Conservation (phyloP, 192 early-diverging fungal genomes). For the Oehlia diaphana region DNA sequence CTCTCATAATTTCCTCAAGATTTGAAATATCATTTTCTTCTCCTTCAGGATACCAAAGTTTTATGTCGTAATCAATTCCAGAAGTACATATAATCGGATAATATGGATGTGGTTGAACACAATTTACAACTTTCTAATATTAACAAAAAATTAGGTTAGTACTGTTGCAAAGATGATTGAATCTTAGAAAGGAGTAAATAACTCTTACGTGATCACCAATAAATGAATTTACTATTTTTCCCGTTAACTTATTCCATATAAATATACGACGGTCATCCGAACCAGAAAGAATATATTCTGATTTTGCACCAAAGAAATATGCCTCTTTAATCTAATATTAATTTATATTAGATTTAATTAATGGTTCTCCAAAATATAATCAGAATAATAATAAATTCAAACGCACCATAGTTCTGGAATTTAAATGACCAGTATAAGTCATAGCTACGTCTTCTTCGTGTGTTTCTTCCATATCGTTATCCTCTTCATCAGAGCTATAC, state of each 20-base stretch:
- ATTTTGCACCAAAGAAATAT: conserved; percentile 66
- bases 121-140: conserved; percentile 42
- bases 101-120: conserved; percentile 58
- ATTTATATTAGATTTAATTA: not conserved
- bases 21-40: conserved; percentile 35
- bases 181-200: not conserved
- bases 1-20: not conserved
- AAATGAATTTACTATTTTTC: conserved; percentile 61
- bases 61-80: conserved; percentile 74
- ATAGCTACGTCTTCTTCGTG: conserved; percentile 32
- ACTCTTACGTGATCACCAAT: conserved; percentile 56
- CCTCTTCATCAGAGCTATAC: conserved; percentile 24
- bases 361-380: not conserved
- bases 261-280: conserved; percentile 74
- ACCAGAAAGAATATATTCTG: conserved; percentile 71
- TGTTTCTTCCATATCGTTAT: conserved; percentile 5
- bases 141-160: not conserved
- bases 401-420: conserved; percentile 41
- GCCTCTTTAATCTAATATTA: conserved; percentile 65
- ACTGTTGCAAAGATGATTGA: not conserved
- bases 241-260: conserved; percentile 65
- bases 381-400: not conserved
- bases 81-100: conserved; percentile 56
- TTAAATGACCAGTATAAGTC: conserved; percentile 40
- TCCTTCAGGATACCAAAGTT: conserved; percentile 60